Evolutionary conservation across 1,139 yeast genomes (phyloP), one percentile per base, ranked within the genome.

Genomic region (Hyphopichia pseudoburtonii): DNA sequence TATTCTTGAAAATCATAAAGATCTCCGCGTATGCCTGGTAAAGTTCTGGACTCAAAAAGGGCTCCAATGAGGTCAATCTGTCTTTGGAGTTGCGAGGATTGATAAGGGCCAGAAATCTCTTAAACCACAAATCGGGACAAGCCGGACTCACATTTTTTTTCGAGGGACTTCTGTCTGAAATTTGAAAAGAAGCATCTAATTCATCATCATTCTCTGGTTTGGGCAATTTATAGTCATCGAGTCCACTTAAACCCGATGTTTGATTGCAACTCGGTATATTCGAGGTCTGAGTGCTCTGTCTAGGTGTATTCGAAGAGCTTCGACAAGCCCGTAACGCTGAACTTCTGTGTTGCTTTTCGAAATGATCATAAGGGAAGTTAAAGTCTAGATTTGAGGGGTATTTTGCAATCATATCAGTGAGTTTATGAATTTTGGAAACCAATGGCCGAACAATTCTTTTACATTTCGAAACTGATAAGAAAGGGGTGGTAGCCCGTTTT

Each of bases 391-490:
- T 41, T 11, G 47, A 40, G 2, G 69, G 62, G 35, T 54, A 52
- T 39, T 59, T 62, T 14, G 43, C 35, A 36, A 47, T 47, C 33
- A 56, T 37, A 31, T 61, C 66, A 32, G 64, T 61, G 28, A 69
- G 52, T 4, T 54, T 44, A 46, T 67, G 73, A 17, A 68, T 54
- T 38, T 66, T 66, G 32, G 70, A 49, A 6, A 66, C 42, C 15
- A 70, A 48, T 11, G 75, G 75, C 21, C 75, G 56, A 8, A 63
- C 54, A 3, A 64, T 48, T 34, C 73, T 49, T 44, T 64, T 66
- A 48, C 68, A 64, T 40, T 61, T 56, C 5, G 59, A 36, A 11
- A 41, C 36, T n/a, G 32, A 19, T 35, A 32, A 18, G 17, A 15
- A 3, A 5, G 24, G 11, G 25, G 18, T 4, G 18, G 24, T 26